phyloP scores from a whole-genome alignment of 495 filamentous ascomycete species.

The Extremus antarcticus region DNA sequence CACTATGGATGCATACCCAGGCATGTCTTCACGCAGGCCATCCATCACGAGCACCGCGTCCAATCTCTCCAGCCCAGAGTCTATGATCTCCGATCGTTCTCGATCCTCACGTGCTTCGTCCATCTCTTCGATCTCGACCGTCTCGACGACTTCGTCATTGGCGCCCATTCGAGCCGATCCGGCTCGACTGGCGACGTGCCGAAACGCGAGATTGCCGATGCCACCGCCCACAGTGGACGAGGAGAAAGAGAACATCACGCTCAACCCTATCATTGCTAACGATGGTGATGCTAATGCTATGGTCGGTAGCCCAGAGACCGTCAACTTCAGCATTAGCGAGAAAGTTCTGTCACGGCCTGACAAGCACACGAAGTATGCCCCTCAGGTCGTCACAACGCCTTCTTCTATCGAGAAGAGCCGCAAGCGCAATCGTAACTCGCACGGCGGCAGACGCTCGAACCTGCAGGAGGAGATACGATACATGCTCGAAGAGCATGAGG shows the following conservation, averaged over 20 bases:
- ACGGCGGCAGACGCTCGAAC: slow-evolving; percentile 45
- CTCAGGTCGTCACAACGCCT: slow-evolving; percentile 1
- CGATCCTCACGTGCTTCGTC: slow-evolving; percentile 38
- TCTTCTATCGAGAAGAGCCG: slow-evolving; percentile 20
- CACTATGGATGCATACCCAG: slow-evolving; percentile 8
- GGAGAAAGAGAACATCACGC: slow-evolving; percentile 22
- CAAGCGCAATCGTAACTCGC: slow-evolving; percentile 60
- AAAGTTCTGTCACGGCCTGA: slow-evolving; percentile 35
- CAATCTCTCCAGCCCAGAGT: slow-evolving; percentile 74
- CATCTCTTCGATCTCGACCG: slow-evolving; percentile 44
- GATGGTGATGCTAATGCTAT: slow-evolving; percentile 10
- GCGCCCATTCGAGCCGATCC: slow-evolving; percentile 54
- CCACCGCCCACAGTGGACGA: slow-evolving; percentile 13
- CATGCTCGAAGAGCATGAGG: slow-evolving; percentile 30
- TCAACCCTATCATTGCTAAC: slow-evolving; percentile 10
- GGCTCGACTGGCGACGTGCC: slow-evolving; percentile 76
- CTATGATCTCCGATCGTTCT: slow-evolving; percentile 77
- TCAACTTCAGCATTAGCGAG: slow-evolving; percentile 17
- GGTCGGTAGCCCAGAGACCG: slow-evolving; percentile 6
- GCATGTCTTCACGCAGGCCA: slow-evolving; percentile 29
- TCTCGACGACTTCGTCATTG: slow-evolving; percentile 43
- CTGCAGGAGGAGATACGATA: slow-evolving; percentile 69
- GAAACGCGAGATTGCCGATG: slow-evolving; percentile 52
- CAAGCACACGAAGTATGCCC: slow-evolving; percentile 41
- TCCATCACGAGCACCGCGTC: slow-evolving; percentile 64